Base-by-base conservation (phyloP, 768 basidiomycete species). In the Leccinum obscurum region DNA sequence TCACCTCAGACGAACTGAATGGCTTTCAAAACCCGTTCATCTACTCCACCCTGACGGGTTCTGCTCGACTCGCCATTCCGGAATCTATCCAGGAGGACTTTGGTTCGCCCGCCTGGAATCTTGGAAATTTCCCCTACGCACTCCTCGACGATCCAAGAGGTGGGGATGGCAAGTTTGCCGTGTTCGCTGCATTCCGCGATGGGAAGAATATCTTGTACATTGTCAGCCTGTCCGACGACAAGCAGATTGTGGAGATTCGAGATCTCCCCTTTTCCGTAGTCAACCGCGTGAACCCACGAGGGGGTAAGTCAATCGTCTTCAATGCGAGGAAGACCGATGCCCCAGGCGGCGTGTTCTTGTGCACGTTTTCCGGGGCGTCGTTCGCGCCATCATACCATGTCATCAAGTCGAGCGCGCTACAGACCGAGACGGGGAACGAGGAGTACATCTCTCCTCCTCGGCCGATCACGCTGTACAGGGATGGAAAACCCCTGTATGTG, bases 1-100 rank as follows among this genome's bases (percentile, higher is more conserved):
- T 86, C 73, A 84, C 85, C 8, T 81, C 78, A 35, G 90, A 93
- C 63, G 76, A 78, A 56, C 26, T 63, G 26, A 82, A 83, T 15
- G 88, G 87, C 0, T 92, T 80, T 68, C 79, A 83, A 59, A 89
- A 92, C 66, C 87, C 91, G 0, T 90, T 83, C 80, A 77, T 66
- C 26, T 86, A 82, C 70, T 74, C 77, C 49, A 62, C 79, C 28
- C 32, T 63, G 3, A 66, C 75, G 4, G 73, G 74, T 11, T 70
- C 72, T 15, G 46, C 55, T 22, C 58, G 54, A 22, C 78, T 69
- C 5, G 68, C 62, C 22, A 54, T 88, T 39, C 62, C 76, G 2
- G 54, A 68, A 32, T 75, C 84, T 1, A 65, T 86, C 26, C 53
- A 70, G 0, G 77, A 87, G 57, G 89, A 89, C 63, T 87, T 88